These are phyloP conservation scores for Alliaria petiolata DNA, from an alignment of 345 rosid genomes.

Conservation along the genomic window DNA sequence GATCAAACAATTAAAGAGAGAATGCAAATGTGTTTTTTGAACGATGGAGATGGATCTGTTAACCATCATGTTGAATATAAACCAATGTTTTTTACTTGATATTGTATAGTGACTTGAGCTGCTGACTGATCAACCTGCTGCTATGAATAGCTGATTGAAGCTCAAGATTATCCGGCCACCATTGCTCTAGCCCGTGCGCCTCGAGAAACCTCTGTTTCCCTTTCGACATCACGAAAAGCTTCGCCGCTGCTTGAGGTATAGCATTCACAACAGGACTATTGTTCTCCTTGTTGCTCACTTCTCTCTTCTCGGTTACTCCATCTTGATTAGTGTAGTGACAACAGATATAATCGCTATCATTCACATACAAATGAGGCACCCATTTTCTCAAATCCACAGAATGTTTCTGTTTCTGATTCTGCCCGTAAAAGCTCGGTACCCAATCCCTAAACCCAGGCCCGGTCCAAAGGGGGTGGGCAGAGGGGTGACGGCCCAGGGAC, in stretches of 20 bases:
- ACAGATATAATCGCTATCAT: constrained; percentile 87
- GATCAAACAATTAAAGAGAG: background rate
- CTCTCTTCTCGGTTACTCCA: constrained; percentile 33
- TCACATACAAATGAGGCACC: constrained; percentile 88
- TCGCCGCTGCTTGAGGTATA: constrained; percentile 57
- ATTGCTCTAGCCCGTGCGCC: constrained; percentile 93
- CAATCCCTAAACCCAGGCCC: no score
- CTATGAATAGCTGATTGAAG: constrained; percentile 61
- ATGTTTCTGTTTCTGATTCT: constrained; percentile 47
- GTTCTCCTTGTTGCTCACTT: constrained; percentile 43
- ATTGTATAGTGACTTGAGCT: constrained; percentile 76
- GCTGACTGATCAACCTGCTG: constrained; percentile 82
- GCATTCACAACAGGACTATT: constrained; percentile 9
- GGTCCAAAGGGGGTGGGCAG: no score
- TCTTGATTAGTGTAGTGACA: constrained; percentile 67
- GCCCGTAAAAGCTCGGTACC: constrained; percentile 47
- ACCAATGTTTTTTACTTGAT: constrained; percentile 11
- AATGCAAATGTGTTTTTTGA: constrained; percentile 3
- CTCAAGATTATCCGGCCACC: constrained; percentile 94
- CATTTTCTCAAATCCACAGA: constrained; percentile 55
- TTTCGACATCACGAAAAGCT: constrained; percentile 84
- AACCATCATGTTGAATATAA: background rate
- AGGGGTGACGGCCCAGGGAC: no score
- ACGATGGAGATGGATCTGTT: background rate
- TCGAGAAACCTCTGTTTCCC: constrained; percentile 92